Evolutionary conservation across 345 rosid species (phyloP).

Genomic region (Gossypium sturtianum): DNA sequence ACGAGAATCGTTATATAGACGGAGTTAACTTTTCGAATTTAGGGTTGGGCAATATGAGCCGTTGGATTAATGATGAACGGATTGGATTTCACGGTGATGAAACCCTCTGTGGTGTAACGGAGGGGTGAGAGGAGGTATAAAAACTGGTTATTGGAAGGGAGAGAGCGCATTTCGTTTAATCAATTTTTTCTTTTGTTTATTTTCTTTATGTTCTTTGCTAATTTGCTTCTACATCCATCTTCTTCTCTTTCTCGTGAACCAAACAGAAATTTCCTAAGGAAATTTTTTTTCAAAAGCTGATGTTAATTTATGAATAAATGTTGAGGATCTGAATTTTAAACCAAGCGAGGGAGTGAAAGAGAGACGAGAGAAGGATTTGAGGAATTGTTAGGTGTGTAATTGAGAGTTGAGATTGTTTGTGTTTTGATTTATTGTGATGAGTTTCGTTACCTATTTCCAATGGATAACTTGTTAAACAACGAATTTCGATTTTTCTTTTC

Average conservation of each 20-base stretch:
- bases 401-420: constrained; percentile 5
- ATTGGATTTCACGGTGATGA: constrained; percentile 4
- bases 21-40: constrained; percentile 19
- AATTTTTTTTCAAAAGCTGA: neutral
- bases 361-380: neutral
- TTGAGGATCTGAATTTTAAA: constrained; percentile 32
- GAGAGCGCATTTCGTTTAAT: constrained; percentile 22
- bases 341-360: neutral
- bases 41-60: constrained; percentile 10
- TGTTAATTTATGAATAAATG: constrained; percentile 20
- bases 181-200: constrained; percentile 6
- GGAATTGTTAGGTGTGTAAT: constrained; percentile 22
- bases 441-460: neutral
- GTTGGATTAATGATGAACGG: constrained; percentile 26
- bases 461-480: neutral
- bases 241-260: constrained; percentile 23
- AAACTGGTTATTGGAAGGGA: constrained; percentile 13
- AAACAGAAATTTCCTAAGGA: constrained; percentile 17
- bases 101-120: constrained; percentile 12
- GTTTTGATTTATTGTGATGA: neutral
- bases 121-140: constrained; percentile 16
- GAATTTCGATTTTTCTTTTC: neutral
- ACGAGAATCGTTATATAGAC: constrained; percentile 11
- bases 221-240: constrained; percentile 28
- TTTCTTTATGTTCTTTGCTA: constrained; percentile 22